Evolutionary conservation across 805 yeast genomes (phyloP).

Genomic region (Cyberlindnera lachancei): DNA sequence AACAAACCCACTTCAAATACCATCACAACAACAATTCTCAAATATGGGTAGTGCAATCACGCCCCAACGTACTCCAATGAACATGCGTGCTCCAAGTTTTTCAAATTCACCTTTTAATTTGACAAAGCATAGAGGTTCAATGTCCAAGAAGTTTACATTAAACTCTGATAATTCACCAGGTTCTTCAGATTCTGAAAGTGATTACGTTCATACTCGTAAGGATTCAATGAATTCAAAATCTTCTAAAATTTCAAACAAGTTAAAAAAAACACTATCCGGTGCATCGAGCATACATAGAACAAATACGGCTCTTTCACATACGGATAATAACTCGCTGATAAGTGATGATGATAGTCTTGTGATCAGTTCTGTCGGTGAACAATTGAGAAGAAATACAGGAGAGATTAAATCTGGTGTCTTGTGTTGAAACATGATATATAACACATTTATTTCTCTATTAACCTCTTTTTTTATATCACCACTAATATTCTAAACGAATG

Average conservation of each 20-base stretch:
- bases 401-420: conserved; percentile 18
- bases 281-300: conserved; percentile 3
- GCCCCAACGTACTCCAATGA: conserved; percentile 18
- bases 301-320: conserved; percentile 1
- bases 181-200: conserved; percentile 23
- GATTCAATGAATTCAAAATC: conserved; percentile 11
- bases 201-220: conserved; percentile 11
- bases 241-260: conserved; percentile 7
- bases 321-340: conserved; percentile 12
- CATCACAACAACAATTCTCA: too few species aligned
- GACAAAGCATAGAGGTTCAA: conserved; percentile 11
- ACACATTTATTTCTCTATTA: too few species aligned
- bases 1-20: conserved; percentile 6
- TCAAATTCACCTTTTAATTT: conserved; percentile 27
- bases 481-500: too few species aligned
- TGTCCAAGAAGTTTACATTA: conserved; percentile 16
- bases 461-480: too few species aligned
- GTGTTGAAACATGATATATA: too few species aligned
- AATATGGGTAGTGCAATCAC: conserved; percentile 16
- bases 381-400: conserved; percentile 24
- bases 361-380: conserved; percentile 27
- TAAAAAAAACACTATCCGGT: conserved; percentile 7
- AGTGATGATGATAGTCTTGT: conserved; percentile 22
- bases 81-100: conserved; percentile 19
- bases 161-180: conserved; percentile 19